Conservation (phyloP, 129 eudicot genomes). For the Chrysanthemum makinoi region DNA sequence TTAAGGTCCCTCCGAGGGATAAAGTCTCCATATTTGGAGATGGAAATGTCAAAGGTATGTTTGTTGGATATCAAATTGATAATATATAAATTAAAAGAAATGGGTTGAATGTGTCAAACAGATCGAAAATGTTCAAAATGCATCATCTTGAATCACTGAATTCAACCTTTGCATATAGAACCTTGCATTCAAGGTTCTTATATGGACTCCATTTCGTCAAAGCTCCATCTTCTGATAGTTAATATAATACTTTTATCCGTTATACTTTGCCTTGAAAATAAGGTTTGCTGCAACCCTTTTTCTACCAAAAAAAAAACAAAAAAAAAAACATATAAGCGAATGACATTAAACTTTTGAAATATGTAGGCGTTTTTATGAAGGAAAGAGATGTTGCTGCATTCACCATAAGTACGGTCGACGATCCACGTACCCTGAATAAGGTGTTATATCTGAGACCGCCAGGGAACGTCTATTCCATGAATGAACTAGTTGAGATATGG, state of each 20-base stretch:
- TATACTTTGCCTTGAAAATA: too few relatives aligned
- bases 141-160: not conserved
- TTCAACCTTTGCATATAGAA: too few relatives aligned
- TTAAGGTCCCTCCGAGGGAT: conserved; percentile 74
- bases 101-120: not conserved
- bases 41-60: conserved; percentile 81
- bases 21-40: conserved; percentile 66
- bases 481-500: conserved; percentile 73
- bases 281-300: too few relatives aligned
- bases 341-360: not conserved
- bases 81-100: not conserved
- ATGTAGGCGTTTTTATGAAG: conserved; percentile 72
- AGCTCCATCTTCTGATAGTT: too few relatives aligned
- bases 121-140: not conserved
- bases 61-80: not conserved
- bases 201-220: too few relatives aligned
- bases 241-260: too few relatives aligned
- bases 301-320: too few relatives aligned
- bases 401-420: conserved; percentile 76
- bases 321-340: not conserved
- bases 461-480: conserved; percentile 72
- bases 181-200: too few relatives aligned
- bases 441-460: conserved; percentile 69
- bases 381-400: conserved; percentile 80
- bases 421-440: conserved; percentile 75